Evolutionary conservation across 2,329 filamentous ascomycete species (phyloP).

Genomic region (Aspergillus candidus): DNA sequence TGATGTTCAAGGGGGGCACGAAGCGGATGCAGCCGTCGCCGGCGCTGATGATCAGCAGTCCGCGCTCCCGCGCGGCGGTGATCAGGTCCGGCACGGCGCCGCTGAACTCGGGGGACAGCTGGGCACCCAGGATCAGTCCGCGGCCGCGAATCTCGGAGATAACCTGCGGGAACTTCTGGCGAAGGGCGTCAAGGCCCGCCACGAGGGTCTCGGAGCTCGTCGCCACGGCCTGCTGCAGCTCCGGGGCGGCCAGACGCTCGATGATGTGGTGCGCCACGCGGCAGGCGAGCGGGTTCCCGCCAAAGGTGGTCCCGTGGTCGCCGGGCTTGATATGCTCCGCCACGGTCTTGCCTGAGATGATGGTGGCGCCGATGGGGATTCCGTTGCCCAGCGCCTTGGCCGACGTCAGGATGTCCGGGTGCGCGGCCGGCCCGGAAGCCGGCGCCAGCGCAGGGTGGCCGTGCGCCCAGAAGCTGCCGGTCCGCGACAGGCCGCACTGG

Average conservation of each 20-base stretch:
- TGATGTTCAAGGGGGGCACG: conserved; percentile 79
- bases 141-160: conserved; percentile 74
- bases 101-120: conserved; percentile 65
- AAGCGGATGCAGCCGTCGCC: conserved; percentile 90
- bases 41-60: conserved; percentile 83
- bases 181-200: conserved; percentile 52
- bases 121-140: conserved; percentile 80
- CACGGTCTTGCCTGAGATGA: conserved; percentile 57
- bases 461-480: conserved; percentile 88
- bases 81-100: conserved; percentile 54
- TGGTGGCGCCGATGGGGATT: conserved; percentile 84
- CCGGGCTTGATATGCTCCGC: conserved; percentile 64
- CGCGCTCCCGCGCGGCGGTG: conserved; percentile 78
- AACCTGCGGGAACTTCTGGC: conserved; percentile 60
- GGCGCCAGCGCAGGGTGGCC: conserved; percentile 54
- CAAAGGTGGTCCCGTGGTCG: conserved; percentile 92
- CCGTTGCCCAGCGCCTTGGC: conserved; percentile 97
- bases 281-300: conserved; percentile 81
- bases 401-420: conserved; percentile 88
- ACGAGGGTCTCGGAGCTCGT: conserved; percentile 60
- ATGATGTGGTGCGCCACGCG: conserved; percentile 84
- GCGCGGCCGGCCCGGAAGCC: conserved; percentile 55
- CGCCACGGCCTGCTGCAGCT: conserved; percentile 63
- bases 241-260: conserved; percentile 62
- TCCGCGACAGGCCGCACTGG: conserved; percentile 84